phyloP scores from a whole-genome alignment of 495 filamentous ascomycete genomes.

The Penicillium coffeae region DNA sequence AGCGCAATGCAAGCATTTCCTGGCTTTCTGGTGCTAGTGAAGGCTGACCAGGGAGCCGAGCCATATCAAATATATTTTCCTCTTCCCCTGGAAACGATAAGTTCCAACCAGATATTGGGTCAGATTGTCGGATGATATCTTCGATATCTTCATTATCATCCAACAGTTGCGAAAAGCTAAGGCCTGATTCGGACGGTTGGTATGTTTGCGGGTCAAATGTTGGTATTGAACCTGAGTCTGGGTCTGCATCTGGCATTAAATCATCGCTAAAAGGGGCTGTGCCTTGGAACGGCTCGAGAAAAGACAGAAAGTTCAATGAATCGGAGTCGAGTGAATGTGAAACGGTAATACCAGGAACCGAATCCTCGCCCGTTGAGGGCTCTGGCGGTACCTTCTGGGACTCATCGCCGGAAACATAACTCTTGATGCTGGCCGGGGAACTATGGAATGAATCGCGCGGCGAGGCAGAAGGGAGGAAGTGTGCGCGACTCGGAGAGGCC shows the following conservation, averaged over 20 bases:
- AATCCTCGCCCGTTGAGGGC: constrained; percentile 7
- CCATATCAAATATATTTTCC: constrained; percentile 2
- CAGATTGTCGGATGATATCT: constrained; percentile 50
- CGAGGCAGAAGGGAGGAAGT: constrained; percentile 5
- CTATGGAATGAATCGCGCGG: constrained; percentile 17
- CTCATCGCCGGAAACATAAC: constrained; percentile 21
- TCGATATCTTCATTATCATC: constrained; percentile 55
- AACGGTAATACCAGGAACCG: constrained; percentile 8
- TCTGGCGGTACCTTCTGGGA: constrained; percentile 4
- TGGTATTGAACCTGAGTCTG: constrained; percentile 5
- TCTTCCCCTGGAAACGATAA: constrained; percentile 14
- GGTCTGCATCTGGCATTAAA: constrained; percentile 5
- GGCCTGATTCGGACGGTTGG: constrained; percentile 8
- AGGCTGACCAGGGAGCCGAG: constrained; percentile 11
- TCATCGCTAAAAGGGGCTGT: constrained; percentile 12
- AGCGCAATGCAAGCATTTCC: constrained; percentile 65
- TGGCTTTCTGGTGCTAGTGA: constrained; percentile 45
- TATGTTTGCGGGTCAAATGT: constrained; percentile 3
- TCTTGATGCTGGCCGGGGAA: constrained; percentile 19
- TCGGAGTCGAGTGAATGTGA: constrained; percentile 10
- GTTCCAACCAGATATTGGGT: constrained; percentile 24
- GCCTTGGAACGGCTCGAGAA: constrained; percentile 19
- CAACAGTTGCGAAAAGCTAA: constrained; percentile 35
- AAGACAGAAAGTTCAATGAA: constrained; percentile 19
- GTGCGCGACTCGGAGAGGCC: constrained; percentile 6